Base-by-base conservation (phyloP, 768 basidiomycete genomes). In the Podaxis sp. region DNA sequence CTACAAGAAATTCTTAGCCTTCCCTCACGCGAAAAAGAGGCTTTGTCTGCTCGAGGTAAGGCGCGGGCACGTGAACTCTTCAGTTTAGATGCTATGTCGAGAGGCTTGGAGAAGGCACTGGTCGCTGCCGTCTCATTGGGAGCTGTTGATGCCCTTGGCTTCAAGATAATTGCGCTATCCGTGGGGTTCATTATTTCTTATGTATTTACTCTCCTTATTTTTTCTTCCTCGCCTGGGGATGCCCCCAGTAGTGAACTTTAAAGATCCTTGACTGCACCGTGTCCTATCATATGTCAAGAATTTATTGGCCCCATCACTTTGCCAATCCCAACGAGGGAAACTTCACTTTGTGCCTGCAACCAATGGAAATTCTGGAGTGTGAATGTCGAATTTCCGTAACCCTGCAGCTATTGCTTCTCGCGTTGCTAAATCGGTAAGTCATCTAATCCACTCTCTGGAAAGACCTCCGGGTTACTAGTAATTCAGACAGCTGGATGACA, bases 81-180 rank as follows among this genome's bases (percentile, higher is more conserved):
- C 70, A 85, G 89, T 14, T 86, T 92, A 80, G 84, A 88, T 5
- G 83, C 87, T 21, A 90, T 93, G 88, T 81, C 84, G 1, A 71
- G 72, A 23, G 77, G 79, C 7, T 64, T 93, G 23, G 88, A 91
- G 65, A 68, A 61, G 1, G 79, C 82, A 1, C 67, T 94, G 57
- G 50, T 67, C 32, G 76, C 85, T 63, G 87, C 88, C 1, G 82
- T 78, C 4, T 73, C 61, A 21, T 79, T 87, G 82, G 92, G 89
- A 2, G 56, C 52, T 9, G 72, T 77, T 3, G 63, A 70, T 11
- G 52, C 60, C 5, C 54, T 65, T 40, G 65, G 62, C 62, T 65
- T 63, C 61, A 55, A 63, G 55, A 21, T 70, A 55, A 50, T 67
- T 62, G 57, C 71, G 50, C 71, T 74, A 64, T 50, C 75, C 13